Percentiles rank a stretch among this genome's conserved stretches.
Conservation (phyloP, 2,329 filamentous ascomycete species). For the Trichoderma breve region DNA sequence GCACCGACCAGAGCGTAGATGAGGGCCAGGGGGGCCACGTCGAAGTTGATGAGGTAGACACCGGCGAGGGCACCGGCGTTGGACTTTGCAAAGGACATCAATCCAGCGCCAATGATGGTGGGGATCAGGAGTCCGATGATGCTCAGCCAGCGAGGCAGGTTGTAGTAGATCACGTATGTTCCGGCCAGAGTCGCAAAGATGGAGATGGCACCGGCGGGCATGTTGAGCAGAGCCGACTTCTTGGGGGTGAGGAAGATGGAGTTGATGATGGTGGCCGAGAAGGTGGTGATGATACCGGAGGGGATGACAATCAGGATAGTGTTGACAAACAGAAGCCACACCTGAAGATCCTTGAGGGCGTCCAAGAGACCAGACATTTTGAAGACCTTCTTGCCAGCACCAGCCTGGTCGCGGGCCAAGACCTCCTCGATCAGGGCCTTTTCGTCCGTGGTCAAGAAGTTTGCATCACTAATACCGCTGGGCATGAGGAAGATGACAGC, state of each 20-base stretch:
- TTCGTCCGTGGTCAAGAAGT: slow-evolving; percentile 26
- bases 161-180: slow-evolving; percentile 28
- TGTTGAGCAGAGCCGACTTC: slow-evolving; percentile 48
- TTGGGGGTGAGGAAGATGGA: slow-evolving; percentile 36
- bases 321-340: slow-evolving; percentile 39
- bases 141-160: slow-evolving; percentile 31
- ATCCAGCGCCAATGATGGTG: slow-evolving; percentile 27
- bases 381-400: slow-evolving; percentile 43
- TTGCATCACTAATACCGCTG: slow-evolving; percentile 28
- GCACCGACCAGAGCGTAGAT: slow-evolving; percentile 50
- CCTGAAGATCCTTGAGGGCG: slow-evolving; percentile 40
- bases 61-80: slow-evolving; percentile 34
- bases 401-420: slow-evolving; percentile 47
- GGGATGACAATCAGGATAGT: slow-evolving; percentile 29
- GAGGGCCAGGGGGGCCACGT: slow-evolving; percentile 52
- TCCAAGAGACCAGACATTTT: slow-evolving; percentile 41
- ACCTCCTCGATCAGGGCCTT: slow-evolving; percentile 54
- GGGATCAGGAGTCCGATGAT: slow-evolving; percentile 28
- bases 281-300: slow-evolving; percentile 35
- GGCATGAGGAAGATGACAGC: slow-evolving; percentile 45
- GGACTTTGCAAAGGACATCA: slow-evolving; percentile 30
- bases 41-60: slow-evolving; percentile 39
- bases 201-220: slow-evolving; percentile 30
- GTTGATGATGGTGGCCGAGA: slow-evolving; percentile 32
- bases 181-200: slow-evolving; percentile 28